These are phyloP conservation scores for Rhododendron simsii DNA, from an alignment of 148 eudicot genomes.

Conservation along the genomic window DNA sequence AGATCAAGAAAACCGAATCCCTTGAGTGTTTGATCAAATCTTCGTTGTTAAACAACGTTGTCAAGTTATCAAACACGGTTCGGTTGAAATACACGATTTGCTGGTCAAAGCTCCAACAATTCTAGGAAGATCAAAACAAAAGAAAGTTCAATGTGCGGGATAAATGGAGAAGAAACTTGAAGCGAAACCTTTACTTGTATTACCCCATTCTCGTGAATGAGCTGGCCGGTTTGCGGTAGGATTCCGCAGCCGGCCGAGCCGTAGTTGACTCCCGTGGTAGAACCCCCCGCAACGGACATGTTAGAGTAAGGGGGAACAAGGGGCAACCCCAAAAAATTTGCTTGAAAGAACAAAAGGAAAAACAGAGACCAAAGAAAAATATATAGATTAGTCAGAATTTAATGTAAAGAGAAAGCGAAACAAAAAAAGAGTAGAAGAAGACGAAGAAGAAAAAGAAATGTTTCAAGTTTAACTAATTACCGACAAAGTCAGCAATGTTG, in stretches of 20 bases:
- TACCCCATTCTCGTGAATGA: too few relatives aligned
- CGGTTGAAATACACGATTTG: background rate
- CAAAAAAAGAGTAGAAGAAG: too few relatives aligned
- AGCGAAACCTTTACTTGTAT: too few relatives aligned
- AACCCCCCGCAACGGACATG: background rate
- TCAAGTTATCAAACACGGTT: background rate
- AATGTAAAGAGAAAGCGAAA: too few relatives aligned
- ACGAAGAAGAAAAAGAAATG: too few relatives aligned
- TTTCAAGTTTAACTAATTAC: background rate
- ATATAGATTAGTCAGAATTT: too few relatives aligned
- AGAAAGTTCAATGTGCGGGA: background rate
- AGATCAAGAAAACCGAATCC: background rate
- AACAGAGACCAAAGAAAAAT: too few relatives aligned
- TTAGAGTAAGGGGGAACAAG: background rate
- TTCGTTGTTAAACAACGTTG: background rate
- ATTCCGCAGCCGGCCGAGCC: background rate
- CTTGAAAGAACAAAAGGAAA: background rate
- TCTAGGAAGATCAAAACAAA: background rate
- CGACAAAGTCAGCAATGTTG: background rate
- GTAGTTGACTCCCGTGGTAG: background rate
- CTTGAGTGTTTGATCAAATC: background rate
- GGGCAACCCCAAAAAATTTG: background rate
- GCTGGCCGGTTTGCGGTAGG: background rate
- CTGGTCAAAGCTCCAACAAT: background rate
- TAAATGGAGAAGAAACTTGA: too few relatives aligned